Evolutionary conservation across 1,284 basidiomycete species (phyloP), one percentile per base, ranked within the genome.

Genomic region (Hemileia vastatrix): DNA sequence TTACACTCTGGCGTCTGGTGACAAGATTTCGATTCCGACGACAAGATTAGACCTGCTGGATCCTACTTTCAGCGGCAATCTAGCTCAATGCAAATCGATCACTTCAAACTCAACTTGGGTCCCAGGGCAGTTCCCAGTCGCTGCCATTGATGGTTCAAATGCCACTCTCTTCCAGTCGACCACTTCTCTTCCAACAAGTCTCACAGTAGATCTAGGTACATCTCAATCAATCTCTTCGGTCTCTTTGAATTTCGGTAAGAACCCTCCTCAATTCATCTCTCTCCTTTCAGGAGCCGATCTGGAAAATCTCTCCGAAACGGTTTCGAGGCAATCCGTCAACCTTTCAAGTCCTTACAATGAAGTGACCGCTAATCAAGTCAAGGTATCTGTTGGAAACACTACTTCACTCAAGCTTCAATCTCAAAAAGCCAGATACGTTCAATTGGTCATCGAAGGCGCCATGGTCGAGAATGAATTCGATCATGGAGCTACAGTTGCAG

Each of bases 91-190:
- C 58, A 56, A 55, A 13, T 50, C 51, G 11, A 33, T 48, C 19
- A 13, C 50, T 32, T 60, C 45, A 1, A 24, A 64, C 8, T 21
- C 50, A n/a, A 44, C 47, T 9, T 65, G 64, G 50, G 65, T 68
- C 0, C 68, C 68, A 0, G 68, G 70, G 9, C 67, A 70, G 19
- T 71, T 65, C 57, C 65, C 63, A 1, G 51, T 70, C 18, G 64
- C 66, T 1, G 69, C 70, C 5, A 63, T 68, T n/a, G 71, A 73
- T 36, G 71, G 71, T n/a, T 65, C 68, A 2, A 72, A 72, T 11
- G 36, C 48, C 24, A 58, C 56, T 4, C 45, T n/a, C n/a, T n/a
- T n/a, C n/a, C n/a, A n/a, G n/a, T n/a, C n/a, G n/a, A n/a, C n/a
- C n/a, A n/a, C n/a, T n/a, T n/a, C n/a, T n/a, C n/a, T n/a, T n/a